Evolutionary conservation across 768 basidiomycete species (phyloP).

Genomic region (Rubroboletus pulcherrimus): DNA sequence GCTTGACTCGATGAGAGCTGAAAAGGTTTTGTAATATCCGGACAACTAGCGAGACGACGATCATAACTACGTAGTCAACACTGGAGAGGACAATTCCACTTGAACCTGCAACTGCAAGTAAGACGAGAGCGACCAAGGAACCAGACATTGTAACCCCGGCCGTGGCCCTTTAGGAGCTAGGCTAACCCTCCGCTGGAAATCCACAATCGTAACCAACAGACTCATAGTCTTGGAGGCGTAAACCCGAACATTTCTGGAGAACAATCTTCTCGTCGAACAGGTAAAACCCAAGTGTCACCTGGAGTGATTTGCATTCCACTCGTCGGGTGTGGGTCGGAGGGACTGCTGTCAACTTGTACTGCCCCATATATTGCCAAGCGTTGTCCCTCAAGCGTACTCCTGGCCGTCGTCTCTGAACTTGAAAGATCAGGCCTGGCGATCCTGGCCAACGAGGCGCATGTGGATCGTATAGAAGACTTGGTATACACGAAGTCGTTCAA

Average conservation of each 20-base stretch:
- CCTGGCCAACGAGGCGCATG: slow-evolving; percentile 14
- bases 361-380: slow-evolving; percentile 11
- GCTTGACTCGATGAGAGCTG: neutral
- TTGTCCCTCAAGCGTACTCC: slow-evolving; percentile 6
- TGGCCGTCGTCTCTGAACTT: slow-evolving; percentile 4
- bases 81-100: neutral
- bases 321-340: slow-evolving; percentile 1
- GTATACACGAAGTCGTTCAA: slow-evolving; percentile 15
- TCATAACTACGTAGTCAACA: no score
- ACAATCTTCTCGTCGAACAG: no score
- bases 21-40: neutral
- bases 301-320: slow-evolving; percentile 3
- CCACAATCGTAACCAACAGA: slow-evolving; percentile 6
- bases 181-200: slow-evolving; percentile 7
- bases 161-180: no score
- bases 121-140: neutral
- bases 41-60: neutral
- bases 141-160: neutral
- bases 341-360: slow-evolving; percentile 12
- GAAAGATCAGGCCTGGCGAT: slow-evolving; percentile 9
- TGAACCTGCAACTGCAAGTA: neutral
- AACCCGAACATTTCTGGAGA: slow-evolving; percentile 7
- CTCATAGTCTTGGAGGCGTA: no score
- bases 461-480: slow-evolving; percentile 3
- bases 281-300: slow-evolving; percentile 2